These are phyloP conservation scores for Penicillium oxalicum DNA, from an alignment of 2,329 filamentous ascomycete genomes.

Conservation along the genomic window DNA sequence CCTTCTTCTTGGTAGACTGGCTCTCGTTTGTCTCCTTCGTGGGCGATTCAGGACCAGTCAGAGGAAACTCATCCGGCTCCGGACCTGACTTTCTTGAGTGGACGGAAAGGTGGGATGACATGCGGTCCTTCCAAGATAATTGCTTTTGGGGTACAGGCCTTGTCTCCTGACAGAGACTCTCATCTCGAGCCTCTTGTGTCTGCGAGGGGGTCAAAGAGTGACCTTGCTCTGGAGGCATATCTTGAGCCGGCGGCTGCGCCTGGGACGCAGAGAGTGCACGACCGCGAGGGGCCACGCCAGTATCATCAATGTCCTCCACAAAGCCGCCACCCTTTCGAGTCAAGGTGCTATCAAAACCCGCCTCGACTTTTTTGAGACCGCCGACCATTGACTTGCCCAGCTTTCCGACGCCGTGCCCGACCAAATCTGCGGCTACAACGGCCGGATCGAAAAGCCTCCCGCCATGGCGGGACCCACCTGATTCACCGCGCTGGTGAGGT, in stretches of 20 bases:
- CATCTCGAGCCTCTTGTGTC: constrained; percentile 3
- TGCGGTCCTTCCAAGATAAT: constrained; percentile 30
- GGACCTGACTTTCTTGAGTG: constrained; percentile 19
- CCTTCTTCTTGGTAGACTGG: constrained; percentile 6
- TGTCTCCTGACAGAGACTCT: constrained; percentile 1
- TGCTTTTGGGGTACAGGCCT: constrained; percentile 17
- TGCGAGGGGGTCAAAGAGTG: constrained; percentile 2
- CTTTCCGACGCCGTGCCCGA: constrained; percentile 45
- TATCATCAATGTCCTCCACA: constrained; percentile 15
- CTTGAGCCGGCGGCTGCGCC: background rate
- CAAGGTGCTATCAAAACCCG: constrained; percentile 32
- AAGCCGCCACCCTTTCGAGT: constrained; percentile 34
- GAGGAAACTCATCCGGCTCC: constrained; percentile 32
- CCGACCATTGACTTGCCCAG: constrained; percentile 43
- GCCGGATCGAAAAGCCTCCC: constrained; percentile 39
- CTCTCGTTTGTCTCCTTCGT: constrained; percentile 4
- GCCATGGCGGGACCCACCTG: constrained; percentile 18
- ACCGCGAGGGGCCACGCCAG: constrained; percentile 3
- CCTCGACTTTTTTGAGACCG: constrained; percentile 37
- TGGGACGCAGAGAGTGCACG: constrained; percentile 4
- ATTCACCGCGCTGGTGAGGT: constrained; percentile 9
- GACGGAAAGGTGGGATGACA: constrained; percentile 21
- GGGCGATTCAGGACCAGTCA: constrained; percentile 31
- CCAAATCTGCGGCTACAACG: constrained; percentile 47
- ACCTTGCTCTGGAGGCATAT: constrained; percentile 3